Percentiles rank a stretch among this genome's conserved stretches.
Evolutionary conservation across 768 basidiomycete genomes (phyloP).

Genomic region (Sporobolomyces pararoseus): DNA sequence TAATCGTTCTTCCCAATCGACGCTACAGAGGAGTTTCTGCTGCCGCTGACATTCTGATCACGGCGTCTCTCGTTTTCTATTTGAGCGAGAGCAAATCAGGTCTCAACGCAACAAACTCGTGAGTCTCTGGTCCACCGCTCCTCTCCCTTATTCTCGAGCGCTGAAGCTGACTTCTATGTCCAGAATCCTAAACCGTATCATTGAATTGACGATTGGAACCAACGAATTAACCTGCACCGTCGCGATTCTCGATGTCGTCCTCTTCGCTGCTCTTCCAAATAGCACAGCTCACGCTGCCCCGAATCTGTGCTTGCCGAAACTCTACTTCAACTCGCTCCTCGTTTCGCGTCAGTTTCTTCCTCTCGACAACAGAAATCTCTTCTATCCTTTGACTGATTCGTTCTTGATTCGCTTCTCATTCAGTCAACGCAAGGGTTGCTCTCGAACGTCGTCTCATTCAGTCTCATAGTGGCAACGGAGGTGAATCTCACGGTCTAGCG

Average conservation of each 20-base stretch:
- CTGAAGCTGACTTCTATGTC: too few relatives aligned
- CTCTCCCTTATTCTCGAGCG: background rate
- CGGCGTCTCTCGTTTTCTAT: conserved; percentile 5
- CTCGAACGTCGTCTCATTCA: background rate
- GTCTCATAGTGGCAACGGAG: background rate
- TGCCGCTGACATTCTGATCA: conserved; percentile 28
- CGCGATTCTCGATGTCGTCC: conserved; percentile 24
- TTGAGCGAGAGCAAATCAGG: background rate
- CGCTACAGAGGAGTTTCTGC: too few relatives aligned
- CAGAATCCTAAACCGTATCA: conserved; percentile 14
- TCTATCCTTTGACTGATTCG: background rate
- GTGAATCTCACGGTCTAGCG: background rate
- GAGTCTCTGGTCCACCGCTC: background rate
- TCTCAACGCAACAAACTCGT: background rate
- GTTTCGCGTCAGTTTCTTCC: conserved; percentile 43
- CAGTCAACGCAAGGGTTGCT: background rate
- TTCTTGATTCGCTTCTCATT: background rate
- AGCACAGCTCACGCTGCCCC: conserved; percentile 25
- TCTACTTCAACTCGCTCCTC: conserved; percentile 53
- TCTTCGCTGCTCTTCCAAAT: background rate
- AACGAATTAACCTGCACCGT: conserved; percentile 21
- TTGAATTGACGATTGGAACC: background rate
- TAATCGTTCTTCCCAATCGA: too few relatives aligned
- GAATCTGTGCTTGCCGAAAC: conserved; percentile 48
- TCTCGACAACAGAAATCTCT: background rate